Evolutionary conservation across 305 asterid species (phyloP).

Genomic region (Striga hermonthica): DNA sequence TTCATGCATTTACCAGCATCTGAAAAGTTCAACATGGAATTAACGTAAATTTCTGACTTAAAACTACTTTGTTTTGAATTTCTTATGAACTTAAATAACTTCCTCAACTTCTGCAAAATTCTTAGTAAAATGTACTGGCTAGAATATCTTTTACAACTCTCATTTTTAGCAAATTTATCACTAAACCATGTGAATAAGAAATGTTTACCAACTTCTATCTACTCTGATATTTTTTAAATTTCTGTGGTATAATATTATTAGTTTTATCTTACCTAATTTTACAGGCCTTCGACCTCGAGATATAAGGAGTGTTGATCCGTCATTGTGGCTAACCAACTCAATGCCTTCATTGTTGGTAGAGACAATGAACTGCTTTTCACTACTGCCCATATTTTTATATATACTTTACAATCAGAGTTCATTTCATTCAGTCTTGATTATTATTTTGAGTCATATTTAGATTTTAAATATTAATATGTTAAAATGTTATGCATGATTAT

Average conservation of each 20-base stretch:
- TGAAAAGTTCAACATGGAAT: constrained; percentile 3
- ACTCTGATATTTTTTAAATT: constrained; percentile 12
- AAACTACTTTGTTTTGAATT: constrained; percentile 4
- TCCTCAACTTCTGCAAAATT: not conserved
- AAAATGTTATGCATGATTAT: too few relatives aligned
- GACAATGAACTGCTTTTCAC: constrained; percentile 24
- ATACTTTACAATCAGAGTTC: not conserved
- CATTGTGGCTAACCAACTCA: constrained; percentile 93
- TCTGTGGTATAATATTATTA: constrained; percentile 19
- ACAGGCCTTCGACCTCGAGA: constrained; percentile 97
- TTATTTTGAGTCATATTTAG: not conserved
- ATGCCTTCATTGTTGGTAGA: constrained; percentile 92
- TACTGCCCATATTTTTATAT: constrained; percentile 13
- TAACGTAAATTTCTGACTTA: not conserved
- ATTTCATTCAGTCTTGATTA: not conserved
- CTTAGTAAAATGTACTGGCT: not conserved
- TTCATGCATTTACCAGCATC: constrained; percentile 9
- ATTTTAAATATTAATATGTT: too few relatives aligned
- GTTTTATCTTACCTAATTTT: constrained; percentile 26
- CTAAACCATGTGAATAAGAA: not conserved
- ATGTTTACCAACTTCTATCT: constrained; percentile 10
- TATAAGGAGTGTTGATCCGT: constrained; percentile 96
- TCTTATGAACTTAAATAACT: constrained; percentile 23
- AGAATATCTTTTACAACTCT: not conserved
- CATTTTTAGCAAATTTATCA: not conserved